These are phyloP conservation scores for Stagonosporopsis cucurbitacearum DNA, from an alignment of 2,329 filamentous ascomycete species.

Conservation along the genomic window DNA sequence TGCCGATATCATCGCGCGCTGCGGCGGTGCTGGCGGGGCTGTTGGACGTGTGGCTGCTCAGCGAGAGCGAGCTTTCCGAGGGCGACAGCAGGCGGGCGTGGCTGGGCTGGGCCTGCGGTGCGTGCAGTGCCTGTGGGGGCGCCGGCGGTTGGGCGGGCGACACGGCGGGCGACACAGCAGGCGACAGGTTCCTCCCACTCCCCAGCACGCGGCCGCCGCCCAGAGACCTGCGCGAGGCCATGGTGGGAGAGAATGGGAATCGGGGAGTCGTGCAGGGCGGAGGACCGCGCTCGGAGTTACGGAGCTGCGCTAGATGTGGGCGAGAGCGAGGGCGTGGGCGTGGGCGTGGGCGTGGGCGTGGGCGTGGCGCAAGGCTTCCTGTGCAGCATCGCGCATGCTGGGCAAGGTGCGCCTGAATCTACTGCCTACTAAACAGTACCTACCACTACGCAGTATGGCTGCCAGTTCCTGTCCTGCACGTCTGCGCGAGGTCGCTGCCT, in stretches of 20 bases:
- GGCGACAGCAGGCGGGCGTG: slow-evolving; percentile 60
- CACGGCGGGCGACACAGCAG: slow-evolving; percentile 54
- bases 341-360: slow-evolving; percentile 18
- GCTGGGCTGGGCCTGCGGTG: slow-evolving; percentile 40
- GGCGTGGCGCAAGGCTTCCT: slow-evolving; percentile 26
- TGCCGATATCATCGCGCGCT: slow-evolving; percentile 74
- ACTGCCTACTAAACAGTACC: no score
- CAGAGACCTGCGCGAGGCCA: slow-evolving; percentile 66
- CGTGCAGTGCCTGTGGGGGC: slow-evolving; percentile 25
- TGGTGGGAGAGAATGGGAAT: slow-evolving; percentile 21
- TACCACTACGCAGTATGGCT: no score
- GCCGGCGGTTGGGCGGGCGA: background rate
- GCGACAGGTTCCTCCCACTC: slow-evolving; percentile 81
- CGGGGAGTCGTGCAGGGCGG: slow-evolving; percentile 7
- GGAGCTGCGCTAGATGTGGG: slow-evolving; percentile 24
- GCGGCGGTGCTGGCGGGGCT: slow-evolving; percentile 74
- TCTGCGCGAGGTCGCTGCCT: no score
- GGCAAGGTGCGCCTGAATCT: slow-evolving; percentile 6
- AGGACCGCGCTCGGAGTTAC: slow-evolving; percentile 24
- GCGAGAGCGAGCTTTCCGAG: slow-evolving; percentile 76
- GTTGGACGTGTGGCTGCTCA: slow-evolving; percentile 76
- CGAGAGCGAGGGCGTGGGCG: no score
- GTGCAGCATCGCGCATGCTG: slow-evolving; percentile 18
- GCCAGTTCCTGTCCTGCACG: no score
- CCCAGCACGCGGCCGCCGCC: slow-evolving; percentile 92